Conservation (phyloP, 345 rosid genomes). For the Dipteronia sinensis region DNA sequence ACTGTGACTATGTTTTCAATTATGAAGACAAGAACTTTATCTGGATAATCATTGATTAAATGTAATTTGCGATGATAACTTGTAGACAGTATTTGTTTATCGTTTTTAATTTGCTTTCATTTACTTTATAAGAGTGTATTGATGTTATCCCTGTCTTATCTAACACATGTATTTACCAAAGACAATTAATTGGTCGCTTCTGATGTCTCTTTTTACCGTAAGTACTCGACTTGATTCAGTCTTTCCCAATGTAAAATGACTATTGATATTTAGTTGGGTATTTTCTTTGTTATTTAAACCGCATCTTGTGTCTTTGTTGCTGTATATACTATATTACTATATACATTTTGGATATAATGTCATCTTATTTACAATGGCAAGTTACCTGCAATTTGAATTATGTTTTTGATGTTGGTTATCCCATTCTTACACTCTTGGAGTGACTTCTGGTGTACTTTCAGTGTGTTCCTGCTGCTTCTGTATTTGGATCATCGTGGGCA, state of each 20-base stretch:
- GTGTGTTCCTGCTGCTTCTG: conserved; percentile 75
- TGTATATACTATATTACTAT: not conserved
- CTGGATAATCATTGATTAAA: no score
- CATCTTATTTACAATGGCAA: not conserved
- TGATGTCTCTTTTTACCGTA: conserved; percentile 85
- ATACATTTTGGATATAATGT: not conserved
- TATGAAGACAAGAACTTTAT: no score
- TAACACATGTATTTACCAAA: no score
- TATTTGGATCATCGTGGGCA: conserved; percentile 71
- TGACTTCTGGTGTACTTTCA: conserved; percentile 33
- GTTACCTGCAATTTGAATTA: not conserved
- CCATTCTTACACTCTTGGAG: not conserved
- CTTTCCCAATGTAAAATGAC: not conserved
- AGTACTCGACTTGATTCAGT: conserved; percentile 23
- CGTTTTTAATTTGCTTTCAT: no score
- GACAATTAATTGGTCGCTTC: no score
- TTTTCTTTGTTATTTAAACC: not conserved
- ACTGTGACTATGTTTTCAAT: no score
- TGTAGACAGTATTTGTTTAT: no score
- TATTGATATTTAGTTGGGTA: not conserved
- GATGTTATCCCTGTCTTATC: no score
- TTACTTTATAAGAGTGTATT: no score
- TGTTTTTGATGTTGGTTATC: not conserved
- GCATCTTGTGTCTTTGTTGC: not conserved
- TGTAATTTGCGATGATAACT: no score